Evolutionary conservation across 805 yeast genomes (phyloP), one percentile per base, ranked within the genome.

Genomic region (Ogataea populi-albae): DNA sequence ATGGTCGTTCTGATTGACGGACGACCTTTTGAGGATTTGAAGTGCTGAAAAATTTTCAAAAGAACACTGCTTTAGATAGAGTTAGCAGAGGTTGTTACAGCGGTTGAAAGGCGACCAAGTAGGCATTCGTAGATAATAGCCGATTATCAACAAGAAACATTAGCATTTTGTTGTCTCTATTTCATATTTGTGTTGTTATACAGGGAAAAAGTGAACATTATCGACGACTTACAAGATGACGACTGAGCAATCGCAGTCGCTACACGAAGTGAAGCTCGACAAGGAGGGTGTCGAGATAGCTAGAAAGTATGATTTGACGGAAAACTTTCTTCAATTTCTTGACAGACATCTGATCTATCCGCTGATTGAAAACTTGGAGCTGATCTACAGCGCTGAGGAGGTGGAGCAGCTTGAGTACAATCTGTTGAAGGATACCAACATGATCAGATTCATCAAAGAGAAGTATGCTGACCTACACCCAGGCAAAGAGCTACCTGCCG

Each of bases 341-440:
- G 86, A 80, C 59, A 69, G 83, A 43, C 82, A 77, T 49, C 59
- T 80, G 54, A 63, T 71, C 38, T 75, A 70, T 43, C 77, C 77
- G 29, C 56, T 78, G 46, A 55, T 75, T 20, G 77, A 72, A 52
- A 69, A 68, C 29, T 62, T 70, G 33, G 65, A 61, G 35, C 62
- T 64, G 39, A 55, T 73, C 22, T 70, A 74, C 51, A 32, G 53
- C 14, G 37, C 55, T 14, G 52, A 61, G 38, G 66, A 64, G 40
- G 61, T 77, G 37, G 63, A 69, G 34, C 57, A 66, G 46, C 61
- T 74, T 43, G 73, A 73, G 46, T 74, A 65, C 45, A 74, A 76
- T 42, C 57, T 77, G 37, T 63, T 78, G 47, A 73, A 73, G 51
- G 81, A 74, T 35, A 73, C 83, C 25, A 66, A 73, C 50, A 73